phyloP scores from a whole-genome alignment of 495 filamentous ascomycete species.

The Podospora bellae-mahoneyi region DNA sequence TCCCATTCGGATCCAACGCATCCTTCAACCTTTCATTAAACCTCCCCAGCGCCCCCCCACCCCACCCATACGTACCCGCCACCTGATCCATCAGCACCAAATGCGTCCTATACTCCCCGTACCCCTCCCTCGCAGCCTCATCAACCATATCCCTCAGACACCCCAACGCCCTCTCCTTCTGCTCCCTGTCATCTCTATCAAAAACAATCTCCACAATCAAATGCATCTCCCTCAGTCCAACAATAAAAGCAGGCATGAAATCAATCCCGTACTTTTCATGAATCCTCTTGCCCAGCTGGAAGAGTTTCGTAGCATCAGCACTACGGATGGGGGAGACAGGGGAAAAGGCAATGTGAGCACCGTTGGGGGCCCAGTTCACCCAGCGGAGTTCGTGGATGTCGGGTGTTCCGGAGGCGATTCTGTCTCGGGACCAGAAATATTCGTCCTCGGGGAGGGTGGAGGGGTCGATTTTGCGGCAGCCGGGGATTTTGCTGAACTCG shows the following conservation, averaged over 20 bases:
- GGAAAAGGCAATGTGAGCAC: constrained; percentile 54
- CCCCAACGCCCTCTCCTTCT: constrained; percentile 37
- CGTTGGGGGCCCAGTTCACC: constrained; percentile 58
- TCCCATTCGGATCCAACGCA: constrained; percentile 57
- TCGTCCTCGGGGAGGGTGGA: constrained; percentile 34
- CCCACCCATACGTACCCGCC: constrained; percentile 55
- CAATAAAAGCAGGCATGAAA: constrained; percentile 49
- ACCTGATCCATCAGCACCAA: constrained; percentile 56
- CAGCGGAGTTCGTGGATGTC: constrained; percentile 50
- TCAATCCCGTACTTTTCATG: constrained; percentile 47
- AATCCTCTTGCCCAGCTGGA: constrained; percentile 40
- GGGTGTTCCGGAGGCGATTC: constrained; percentile 42
- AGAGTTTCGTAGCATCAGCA: constrained; percentile 46
- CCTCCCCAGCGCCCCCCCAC: constrained; percentile 49
- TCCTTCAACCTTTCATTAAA: constrained; percentile 57
- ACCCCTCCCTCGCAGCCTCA: constrained; percentile 48
- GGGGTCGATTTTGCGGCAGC: constrained; percentile 48
- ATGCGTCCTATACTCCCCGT: constrained; percentile 58
- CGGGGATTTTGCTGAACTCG: constrained; percentile 44
- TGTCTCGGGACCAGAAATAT: constrained; percentile 35
- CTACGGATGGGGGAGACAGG: constrained; percentile 54
- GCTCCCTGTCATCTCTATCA: constrained; percentile 42
- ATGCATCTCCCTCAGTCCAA: constrained; percentile 56
- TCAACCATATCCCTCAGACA: constrained; percentile 48
- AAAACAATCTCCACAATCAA: constrained; percentile 58